A percentile compares a stretch with the other conserved stretches of the same genome.
phyloP scores from a whole-genome alignment of 805 yeast species.

The Starmerella floricola region DNA sequence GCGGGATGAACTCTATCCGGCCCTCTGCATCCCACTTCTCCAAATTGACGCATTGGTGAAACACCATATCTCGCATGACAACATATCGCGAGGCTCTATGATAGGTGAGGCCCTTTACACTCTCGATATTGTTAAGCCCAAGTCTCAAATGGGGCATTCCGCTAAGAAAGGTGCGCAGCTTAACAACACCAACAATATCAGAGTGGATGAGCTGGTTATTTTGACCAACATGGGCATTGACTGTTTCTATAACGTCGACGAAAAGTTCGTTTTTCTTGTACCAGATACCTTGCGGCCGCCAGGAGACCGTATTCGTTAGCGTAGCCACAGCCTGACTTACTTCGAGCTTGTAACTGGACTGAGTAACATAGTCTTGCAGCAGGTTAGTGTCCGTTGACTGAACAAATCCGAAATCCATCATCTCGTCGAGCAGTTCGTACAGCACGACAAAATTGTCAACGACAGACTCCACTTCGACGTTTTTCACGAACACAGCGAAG shows the following conservation, averaged over 20 bases:
- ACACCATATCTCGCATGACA: slow-evolving; percentile 54
- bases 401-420: slow-evolving; percentile 78
- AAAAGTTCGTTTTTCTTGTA: slow-evolving; percentile 85
- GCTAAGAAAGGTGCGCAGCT: slow-evolving; percentile 61
- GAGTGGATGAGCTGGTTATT: slow-evolving; percentile 34
- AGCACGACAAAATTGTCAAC: slow-evolving; percentile 62
- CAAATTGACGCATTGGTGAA: slow-evolving; percentile 79
- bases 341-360: slow-evolving; percentile 37
- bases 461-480: slow-evolving; percentile 46
- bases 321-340: slow-evolving; percentile 52
- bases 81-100: slow-evolving; percentile 24
- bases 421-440: slow-evolving; percentile 77
- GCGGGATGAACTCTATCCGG: slow-evolving; percentile 69
- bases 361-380: slow-evolving; percentile 63
- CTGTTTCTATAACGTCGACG: slow-evolving; percentile 67
- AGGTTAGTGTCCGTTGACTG: slow-evolving; percentile 73
- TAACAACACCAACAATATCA: slow-evolving; percentile 59
- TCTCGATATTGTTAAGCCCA: slow-evolving; percentile 45
- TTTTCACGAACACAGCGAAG: slow-evolving; percentile 37
- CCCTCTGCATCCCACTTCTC: slow-evolving; percentile 47
- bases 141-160: slow-evolving; percentile 82
- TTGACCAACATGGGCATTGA: slow-evolving; percentile 50
- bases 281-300: slow-evolving; percentile 86
- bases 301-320: slow-evolving; percentile 64
- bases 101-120: slow-evolving; percentile 17